Evolutionary conservation across 2,329 filamentous ascomycete genomes (phyloP).

Genomic region (Fusarium aywerte): DNA sequence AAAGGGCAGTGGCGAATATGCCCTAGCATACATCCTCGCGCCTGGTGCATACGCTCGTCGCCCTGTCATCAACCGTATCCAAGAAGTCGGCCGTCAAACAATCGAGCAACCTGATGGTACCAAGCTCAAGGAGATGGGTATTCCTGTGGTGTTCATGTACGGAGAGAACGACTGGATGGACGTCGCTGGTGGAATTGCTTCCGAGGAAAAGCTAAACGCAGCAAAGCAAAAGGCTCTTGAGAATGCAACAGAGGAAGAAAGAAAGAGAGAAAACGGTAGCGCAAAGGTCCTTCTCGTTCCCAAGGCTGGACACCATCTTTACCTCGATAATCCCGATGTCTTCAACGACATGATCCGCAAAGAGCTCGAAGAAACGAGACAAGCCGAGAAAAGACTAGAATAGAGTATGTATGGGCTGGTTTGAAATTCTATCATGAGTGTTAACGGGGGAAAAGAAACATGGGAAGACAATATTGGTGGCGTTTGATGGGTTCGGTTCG

Average conservation of each 20-base stretch:
- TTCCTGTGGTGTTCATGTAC: conserved; percentile 93
- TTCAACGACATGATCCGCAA: conserved; percentile 65
- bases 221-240: conserved; percentile 70
- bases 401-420: conserved; percentile 8
- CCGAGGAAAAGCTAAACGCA: conserved; percentile 80
- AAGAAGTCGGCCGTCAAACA: conserved; percentile 82
- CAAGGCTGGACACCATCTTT: conserved; percentile 69
- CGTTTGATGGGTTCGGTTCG: conserved; percentile 31
- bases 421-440: neutral
- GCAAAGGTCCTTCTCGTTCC: conserved; percentile 83
- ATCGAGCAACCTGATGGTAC: conserved; percentile 49
- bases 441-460: conserved; percentile 6
- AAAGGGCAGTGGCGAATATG: conserved; percentile 92
- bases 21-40: conserved; percentile 89
- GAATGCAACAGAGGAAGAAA: conserved; percentile 74
- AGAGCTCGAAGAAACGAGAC: conserved; percentile 64
- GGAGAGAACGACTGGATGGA: conserved; percentile 99
- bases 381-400: conserved; percentile 45
- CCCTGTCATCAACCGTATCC: conserved; percentile 87
- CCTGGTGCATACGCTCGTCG: conserved; percentile 92
- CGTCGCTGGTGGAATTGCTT: conserved; percentile 82
- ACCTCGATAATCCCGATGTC: conserved; percentile 68
- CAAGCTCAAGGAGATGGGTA: conserved; percentile 66
- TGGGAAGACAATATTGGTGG: conserved; percentile 20
- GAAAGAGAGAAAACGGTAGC: conserved; percentile 76